These are phyloP conservation scores for Oryza rufipogon DNA, from an alignment of 176 grass and related monocot species.

Conservation along the genomic window DNA sequence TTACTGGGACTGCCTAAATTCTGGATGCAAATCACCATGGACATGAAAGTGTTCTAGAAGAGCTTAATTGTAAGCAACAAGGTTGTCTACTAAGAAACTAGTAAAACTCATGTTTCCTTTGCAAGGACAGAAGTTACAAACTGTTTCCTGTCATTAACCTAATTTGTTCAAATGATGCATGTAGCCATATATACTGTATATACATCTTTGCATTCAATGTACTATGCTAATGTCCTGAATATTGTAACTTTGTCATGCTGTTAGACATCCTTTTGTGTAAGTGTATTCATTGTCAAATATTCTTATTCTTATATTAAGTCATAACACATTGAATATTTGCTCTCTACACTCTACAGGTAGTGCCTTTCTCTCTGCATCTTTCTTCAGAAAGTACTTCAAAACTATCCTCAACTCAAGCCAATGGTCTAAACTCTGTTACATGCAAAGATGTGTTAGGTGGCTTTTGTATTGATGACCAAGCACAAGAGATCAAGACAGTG, in stretches of 20 bases:
- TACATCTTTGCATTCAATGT: neutral
- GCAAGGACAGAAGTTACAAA: neutral
- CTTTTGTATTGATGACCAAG: slow-evolving; percentile 41
- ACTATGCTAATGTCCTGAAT: neutral
- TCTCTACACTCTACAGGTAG: slow-evolving; percentile 43
- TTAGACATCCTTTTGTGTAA: neutral
- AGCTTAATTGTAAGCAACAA: neutral
- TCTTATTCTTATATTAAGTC: neutral
- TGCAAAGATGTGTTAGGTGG: slow-evolving; percentile 12
- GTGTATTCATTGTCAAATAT: neutral
- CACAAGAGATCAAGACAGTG: slow-evolving; percentile 25
- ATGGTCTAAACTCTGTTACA: slow-evolving; percentile 39
- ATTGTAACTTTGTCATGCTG: neutral
- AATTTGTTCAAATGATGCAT: neutral
- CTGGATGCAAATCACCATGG: neutral
- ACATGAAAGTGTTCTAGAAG: neutral
- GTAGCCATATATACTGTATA: neutral
- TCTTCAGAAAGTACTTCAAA: slow-evolving; percentile 59
- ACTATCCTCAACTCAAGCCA: slow-evolving; percentile 39
- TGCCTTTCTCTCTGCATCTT: slow-evolving; percentile 67
- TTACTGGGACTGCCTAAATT: slow-evolving; percentile 31
- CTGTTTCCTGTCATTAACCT: neutral
- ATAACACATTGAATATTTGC: slow-evolving; percentile 8
- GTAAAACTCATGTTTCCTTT: neutral
- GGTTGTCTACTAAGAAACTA: neutral